Evolutionary conservation across 2,329 filamentous ascomycete species (phyloP).

Genomic region (Aureobasidium sp.): DNA sequence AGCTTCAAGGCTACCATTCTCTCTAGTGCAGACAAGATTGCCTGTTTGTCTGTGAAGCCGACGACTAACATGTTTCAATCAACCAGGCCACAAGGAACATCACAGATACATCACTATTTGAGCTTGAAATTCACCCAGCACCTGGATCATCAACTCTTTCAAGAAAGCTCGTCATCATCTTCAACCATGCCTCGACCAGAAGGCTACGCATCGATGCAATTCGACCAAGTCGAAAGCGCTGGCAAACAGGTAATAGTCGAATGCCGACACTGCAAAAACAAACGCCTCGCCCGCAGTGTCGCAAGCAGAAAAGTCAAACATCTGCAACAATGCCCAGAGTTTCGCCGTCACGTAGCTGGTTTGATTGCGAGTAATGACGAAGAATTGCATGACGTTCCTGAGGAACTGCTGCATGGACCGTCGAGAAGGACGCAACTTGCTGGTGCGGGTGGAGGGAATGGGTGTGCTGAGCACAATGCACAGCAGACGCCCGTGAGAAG

Average conservation of each 20-base stretch:
- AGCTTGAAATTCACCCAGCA: not conserved
- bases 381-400: not conserved
- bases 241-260: slow-evolving; percentile 10
- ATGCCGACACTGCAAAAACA: slow-evolving; percentile 8
- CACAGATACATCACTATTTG: too few species aligned
- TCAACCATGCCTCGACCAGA: slow-evolving; percentile 4
- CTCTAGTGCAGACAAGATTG: too few species aligned
- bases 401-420: not conserved
- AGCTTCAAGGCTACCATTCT: too few species aligned
- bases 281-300: slow-evolving; percentile 6
- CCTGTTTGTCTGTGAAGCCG: too few species aligned
- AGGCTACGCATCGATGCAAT: slow-evolving; percentile 14
- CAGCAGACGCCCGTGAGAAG: not conserved
- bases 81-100: too few species aligned
- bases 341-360: not conserved
- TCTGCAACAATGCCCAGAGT: not conserved
- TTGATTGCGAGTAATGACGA: not conserved
- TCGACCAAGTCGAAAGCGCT: not conserved
- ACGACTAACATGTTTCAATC: too few species aligned
- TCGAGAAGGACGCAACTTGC: not conserved
- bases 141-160: not conserved
- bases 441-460: not conserved
- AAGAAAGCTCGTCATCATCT: not conserved
- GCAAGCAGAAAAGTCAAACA: slow-evolving; percentile 2
- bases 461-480: not conserved